Base-by-base conservation (phyloP, 768 basidiomycete genomes). In the Suillus fuscotomentosus region DNA sequence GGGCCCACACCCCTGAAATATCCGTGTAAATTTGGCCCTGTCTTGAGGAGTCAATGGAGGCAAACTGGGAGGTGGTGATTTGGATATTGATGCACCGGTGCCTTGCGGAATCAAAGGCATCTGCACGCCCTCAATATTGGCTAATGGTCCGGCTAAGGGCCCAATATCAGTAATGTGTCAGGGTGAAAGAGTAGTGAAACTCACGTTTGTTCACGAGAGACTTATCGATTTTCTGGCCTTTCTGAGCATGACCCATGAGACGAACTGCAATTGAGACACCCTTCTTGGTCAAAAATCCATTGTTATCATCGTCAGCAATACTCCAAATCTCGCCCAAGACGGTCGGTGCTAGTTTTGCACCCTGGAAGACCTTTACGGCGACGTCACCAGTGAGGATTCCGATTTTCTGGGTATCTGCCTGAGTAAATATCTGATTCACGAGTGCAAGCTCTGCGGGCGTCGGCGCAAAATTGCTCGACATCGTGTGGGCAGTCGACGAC, bases 321-420 rank as follows among this genome's bases (percentile, higher is more conserved):
- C 81, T 85, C 97, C 97, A 99, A 67, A 99, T 90, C 79, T 97
- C 94, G 53, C 96, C 94, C 66, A 99, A 87, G 42, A 84, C 83
- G 20, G 84, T 80, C 10, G 94, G 88, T 45, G 87, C 79, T 65
- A 99, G 86, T 72, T 91, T 89, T 61, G 96, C 90, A 63, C 92
- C 90, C 65, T 86, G 83, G 71, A 99, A 94, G 65, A 96, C 82
- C 73, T 85, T 87, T 74, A 97, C 89, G 60, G 96, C 97, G 70
- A 90, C 88, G 67, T 97, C 95, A 71, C 96, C 96, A 17, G 93
- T 92, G 74, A 97, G 79, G 67, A 94, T 86, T 48, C 93, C 93
- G 63, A 90, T 82, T 74, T 90, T 90, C 78, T 93, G 86, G 3
- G 88, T 79, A 79, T 95, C 95, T 24, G 85, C 86, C 67, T 86